Base-by-base conservation (phyloP, 352 stramenopile genomes). In the Thalassiosira delicatula region DNA sequence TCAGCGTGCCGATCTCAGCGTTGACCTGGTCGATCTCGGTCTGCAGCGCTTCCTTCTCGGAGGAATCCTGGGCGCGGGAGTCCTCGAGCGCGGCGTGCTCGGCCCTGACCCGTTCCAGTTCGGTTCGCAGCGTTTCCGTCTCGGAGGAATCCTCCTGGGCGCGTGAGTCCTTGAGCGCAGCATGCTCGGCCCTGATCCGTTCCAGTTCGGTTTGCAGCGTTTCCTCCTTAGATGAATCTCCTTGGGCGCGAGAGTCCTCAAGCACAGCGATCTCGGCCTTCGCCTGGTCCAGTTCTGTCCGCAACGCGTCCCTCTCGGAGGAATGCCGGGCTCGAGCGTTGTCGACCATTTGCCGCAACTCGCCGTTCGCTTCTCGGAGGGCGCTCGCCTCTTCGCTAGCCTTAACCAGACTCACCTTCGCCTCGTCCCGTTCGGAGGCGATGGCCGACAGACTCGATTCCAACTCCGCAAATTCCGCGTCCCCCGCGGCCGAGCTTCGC, bases 21-120 rank as follows among this genome's bases (percentile, higher is more conserved):
- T 80, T 76, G 1, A 82, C 21, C 53, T 88, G 56, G n/a, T 78
- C 54, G 0, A 91, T 35, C 42, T 87, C 68, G 59, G 81, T 54
- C 44, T 77, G 23, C 35, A 86, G 60, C 57, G 32, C n/a, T 76
- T 70, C 57, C 62, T 67, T 69, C 76, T 69, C 46, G 51, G 51
- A 35, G 42, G 33, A 42, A 30, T 42, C 30, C 35, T 57, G 23
- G 1, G 14, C 32, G 73, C 21, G 21, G 56, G 27, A 68, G 51
- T 57, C 27, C 62, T 82, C 32, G 67, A 40, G 23, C 21, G 17
- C 42, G 42, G 42, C 11, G 42, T 19, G 42, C 42, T 51, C 11
- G 42, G 19, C 11, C 19, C 19, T 19, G 42, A 11, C 11, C 11
- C 11, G 11, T 11, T 51, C 42, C 11, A 51, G 11, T 19, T 51